Evolutionary conservation across 2,329 filamentous ascomycete genomes (phyloP), one percentile per base, ranked within the genome.

Genomic region (Epichloe sibirici): DNA sequence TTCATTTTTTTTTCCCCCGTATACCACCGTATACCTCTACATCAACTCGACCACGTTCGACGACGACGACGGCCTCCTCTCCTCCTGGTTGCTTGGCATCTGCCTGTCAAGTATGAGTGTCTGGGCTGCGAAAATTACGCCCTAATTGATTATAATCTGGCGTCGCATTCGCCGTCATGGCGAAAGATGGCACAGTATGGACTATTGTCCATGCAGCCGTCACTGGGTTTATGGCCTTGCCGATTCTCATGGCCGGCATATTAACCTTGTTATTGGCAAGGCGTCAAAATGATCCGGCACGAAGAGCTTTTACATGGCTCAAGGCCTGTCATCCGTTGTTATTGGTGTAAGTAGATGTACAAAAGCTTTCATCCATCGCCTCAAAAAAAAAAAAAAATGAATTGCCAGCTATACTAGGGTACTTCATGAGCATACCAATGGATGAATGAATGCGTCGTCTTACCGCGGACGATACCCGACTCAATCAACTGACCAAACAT

Each of bases 171-270:
- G 21, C 28, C 44, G 34, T 38, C 44, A 52, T 55, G 47, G 38
- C n/a, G 31, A 48, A 45, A 11, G 48, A 40, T 52, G 47, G 15
- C 40, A 46, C 48, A 38, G 11, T 51, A 31, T 55, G 53, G 53
- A 55, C 53, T 9, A 52, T 53, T 12, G 51, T 55, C 50, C 53
- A 55, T 31, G 51, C 51, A 2, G 47, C 51, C 40, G 45, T 53
- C 9, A 47, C 53, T 17, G 53, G 53, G 21, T 55, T 55, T 25
- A 47, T 48, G 44, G n/a, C 48, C 9, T 12, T 55, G 34, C 53
- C 53, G 8, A 50, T 53, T 46, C 34, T 44, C 42, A 51, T 49
- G 34, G 38, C 46, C 6, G 53, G 51, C 9, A 13, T 55, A 11
- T 42, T 53, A 21, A 55, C 43, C 35, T 40, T 51, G 31, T 1